Evolutionary conservation across 331 rosid species (phyloP).

Genomic region (Ulmus americana): DNA sequence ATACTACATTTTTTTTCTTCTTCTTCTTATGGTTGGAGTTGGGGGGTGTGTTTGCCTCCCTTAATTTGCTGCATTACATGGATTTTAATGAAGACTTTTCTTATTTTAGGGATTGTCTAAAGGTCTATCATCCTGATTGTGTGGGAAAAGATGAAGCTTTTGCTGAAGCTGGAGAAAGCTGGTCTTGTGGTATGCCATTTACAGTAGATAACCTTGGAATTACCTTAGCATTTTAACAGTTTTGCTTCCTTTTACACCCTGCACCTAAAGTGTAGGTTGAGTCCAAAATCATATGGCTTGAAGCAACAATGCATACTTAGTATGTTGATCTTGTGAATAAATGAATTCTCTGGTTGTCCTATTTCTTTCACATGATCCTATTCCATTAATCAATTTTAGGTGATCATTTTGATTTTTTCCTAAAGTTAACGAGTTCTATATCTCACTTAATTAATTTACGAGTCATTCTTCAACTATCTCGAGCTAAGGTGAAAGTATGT

Average conservation of each 20-base stretch:
- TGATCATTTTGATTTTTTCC: not conserved
- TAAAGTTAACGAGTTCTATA: not conserved
- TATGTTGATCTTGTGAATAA: not conserved
- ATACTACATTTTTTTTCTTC: not conserved
- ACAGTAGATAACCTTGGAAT: not conserved
- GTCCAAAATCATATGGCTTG: not conserved
- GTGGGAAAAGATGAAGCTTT: conserved; percentile 24
- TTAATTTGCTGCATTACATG: too few relatives aligned
- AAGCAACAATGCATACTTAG: not conserved
- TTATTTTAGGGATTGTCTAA: conserved; percentile 44
- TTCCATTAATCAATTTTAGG: not conserved
- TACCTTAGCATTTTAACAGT: not conserved
- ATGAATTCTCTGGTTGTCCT: not conserved
- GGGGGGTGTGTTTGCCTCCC: too few relatives aligned
- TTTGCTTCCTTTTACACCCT: not conserved
- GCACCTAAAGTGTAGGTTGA: not conserved
- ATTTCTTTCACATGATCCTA: not conserved
- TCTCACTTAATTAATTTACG: not conserved
- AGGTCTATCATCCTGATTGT: conserved; percentile 59
- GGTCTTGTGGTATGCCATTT: conserved; percentile 56
- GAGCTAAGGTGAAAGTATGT: not conserved
- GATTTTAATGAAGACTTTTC: not conserved
- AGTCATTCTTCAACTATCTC: not conserved
- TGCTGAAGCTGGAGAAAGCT: conserved; percentile 13
- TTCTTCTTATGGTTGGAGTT: not conserved